A percentile compares a stretch with the other conserved stretches of the same genome.
phyloP scores from a whole-genome alignment of 345 rosid genomes.

The Orychophragmus violaceus region DNA sequence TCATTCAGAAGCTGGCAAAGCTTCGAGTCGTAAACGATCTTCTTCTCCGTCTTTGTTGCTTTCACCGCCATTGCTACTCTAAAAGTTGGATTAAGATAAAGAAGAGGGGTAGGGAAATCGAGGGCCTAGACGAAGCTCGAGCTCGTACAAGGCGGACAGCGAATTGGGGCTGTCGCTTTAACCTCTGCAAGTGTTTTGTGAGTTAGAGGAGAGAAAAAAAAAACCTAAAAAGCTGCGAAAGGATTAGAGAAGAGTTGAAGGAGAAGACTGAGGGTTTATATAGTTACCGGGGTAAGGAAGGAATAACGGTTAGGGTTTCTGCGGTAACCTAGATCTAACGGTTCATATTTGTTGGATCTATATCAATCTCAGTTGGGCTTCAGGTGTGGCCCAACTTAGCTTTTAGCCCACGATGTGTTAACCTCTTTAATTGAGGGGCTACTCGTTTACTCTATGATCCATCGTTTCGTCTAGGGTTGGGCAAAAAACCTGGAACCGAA shows the following conservation, averaged over 20 bases:
- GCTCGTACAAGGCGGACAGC: conserved; percentile 40
- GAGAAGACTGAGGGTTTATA: conserved; percentile 1
- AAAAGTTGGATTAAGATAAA: background rate
- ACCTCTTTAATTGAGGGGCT: no score
- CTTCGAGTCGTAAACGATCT: conserved; percentile 72
- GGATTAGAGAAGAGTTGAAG: background rate
- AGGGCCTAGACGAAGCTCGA: conserved; percentile 36
- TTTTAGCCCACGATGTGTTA: no score
- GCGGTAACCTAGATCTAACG: conserved; percentile 49
- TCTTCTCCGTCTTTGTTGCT: conserved; percentile 71
- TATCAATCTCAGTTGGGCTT: background rate
- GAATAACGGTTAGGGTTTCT: conserved; percentile 14
- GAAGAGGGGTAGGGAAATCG: background rate
- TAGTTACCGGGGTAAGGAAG: conserved; percentile 8
- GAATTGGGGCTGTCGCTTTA: conserved; percentile 31
- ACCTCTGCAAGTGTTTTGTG: conserved; percentile 17
- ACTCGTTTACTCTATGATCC: no score
- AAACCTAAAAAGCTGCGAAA: conserved; percentile 1
- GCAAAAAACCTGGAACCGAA: no score
- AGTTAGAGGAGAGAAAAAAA: background rate
- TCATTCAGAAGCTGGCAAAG: conserved; percentile 73
- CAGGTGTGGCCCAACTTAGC: background rate
- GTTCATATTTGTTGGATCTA: conserved; percentile 19
- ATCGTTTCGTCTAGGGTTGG: no score
- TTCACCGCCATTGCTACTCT: conserved; percentile 31